Evolutionary conservation across 208 protist genomes (phyloP), one percentile per base, ranked within the genome.

Genomic region (Wallacemonas sp.): DNA sequence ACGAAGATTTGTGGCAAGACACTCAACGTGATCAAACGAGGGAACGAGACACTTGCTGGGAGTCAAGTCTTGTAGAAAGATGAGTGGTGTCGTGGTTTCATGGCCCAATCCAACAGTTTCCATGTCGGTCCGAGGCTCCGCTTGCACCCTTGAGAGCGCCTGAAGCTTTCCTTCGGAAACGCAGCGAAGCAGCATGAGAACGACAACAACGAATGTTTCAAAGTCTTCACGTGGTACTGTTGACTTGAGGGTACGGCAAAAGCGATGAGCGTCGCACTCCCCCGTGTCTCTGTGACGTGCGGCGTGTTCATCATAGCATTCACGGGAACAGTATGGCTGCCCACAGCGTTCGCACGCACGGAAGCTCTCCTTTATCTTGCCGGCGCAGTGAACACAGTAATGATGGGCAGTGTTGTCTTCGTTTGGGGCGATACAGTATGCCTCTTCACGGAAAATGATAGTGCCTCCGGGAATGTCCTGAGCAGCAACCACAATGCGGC

Each of bases 1-100:
- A 1, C 48, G 21, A 42, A 70, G 3, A 39, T 81, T 78, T 26
- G 74, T 76, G 3, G 29, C 71, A 13, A 76, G 44, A 34, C 74
- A 85, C 42, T 71, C 63, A 5, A 85, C 57, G 24, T 78, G 66
- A 24, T 76, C 68, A 29, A 71, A 73, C 6, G 63, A 45, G 1
- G 70, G 32, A 9, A 24, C 24, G 24, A 44, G 38, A 32, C 68
- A 53, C 10, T 36, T 55, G 33, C 26, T 22, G 1, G 52, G 21
- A 21, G 17, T 8, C 0, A 22, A 30, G 15, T 8, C 39, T 1
- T 65, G 66, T 1, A 81, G 15, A 65, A 81, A 76, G 5, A 54
- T 10, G 2, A 73, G 10, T 2, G 74, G 71, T 8, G 9, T 71
- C 3, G 33, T 30, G 27, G 15, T 30, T 42, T 73, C 63, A 12